Conservation (phyloP, 192 early-diverging fungal species). For the Helicostylum pulchrum region DNA sequence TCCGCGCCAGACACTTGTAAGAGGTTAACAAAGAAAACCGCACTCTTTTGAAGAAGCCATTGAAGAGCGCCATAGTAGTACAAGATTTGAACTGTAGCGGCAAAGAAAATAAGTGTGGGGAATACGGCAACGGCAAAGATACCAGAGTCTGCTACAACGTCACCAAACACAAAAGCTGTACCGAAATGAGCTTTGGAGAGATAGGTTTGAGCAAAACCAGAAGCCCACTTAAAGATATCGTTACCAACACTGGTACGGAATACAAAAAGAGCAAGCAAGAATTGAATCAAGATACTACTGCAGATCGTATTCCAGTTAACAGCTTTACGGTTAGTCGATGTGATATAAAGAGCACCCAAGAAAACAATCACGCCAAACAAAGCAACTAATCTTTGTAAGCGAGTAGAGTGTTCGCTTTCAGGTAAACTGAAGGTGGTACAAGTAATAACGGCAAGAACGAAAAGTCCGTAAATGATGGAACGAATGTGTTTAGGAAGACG, state of each 20-base stretch:
- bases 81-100: constrained; percentile 76
- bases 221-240: constrained; percentile 70
- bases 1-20: constrained; percentile 81
- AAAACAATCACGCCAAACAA: constrained; percentile 68
- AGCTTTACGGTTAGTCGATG: constrained; percentile 59
- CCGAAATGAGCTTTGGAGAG: constrained; percentile 66
- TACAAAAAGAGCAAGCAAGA: constrained; percentile 76
- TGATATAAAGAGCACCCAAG: constrained; percentile 37
- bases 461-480: constrained; percentile 3
- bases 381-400: constrained; percentile 72
- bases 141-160: constrained; percentile 34
- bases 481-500: not conserved
- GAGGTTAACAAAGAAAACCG: constrained; percentile 57
- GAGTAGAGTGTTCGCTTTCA: constrained; percentile 47
- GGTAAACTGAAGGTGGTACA: constrained; percentile 56
- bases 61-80: constrained; percentile 86
- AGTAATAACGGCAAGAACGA: constrained; percentile 44
- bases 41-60: constrained; percentile 68
- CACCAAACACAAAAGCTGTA: constrained; percentile 67
- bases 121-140: constrained; percentile 71
- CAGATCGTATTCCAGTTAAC: constrained; percentile 77
- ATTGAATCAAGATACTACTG: constrained; percentile 70
- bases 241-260: constrained; percentile 67
- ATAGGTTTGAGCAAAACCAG: constrained; percentile 52
- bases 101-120: constrained; percentile 88